Base-by-base conservation (phyloP, 2,329 filamentous ascomycete species). In the Sclerotinia trifoliorum region DNA sequence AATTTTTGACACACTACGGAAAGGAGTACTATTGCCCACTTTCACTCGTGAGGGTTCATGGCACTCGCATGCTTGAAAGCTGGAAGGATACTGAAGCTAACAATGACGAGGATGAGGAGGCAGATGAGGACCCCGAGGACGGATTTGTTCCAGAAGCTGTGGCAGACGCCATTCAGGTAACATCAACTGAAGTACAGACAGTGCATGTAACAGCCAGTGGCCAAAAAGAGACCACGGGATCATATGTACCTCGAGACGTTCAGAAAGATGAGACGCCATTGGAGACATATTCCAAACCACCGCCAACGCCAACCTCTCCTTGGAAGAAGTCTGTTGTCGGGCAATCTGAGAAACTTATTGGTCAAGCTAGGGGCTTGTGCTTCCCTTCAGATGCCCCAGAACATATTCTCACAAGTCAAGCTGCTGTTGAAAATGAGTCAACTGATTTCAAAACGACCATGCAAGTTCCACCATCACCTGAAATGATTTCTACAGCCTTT, bases 11-110 rank as follows among this genome's bases (percentile, higher is more conserved):
- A 5, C 94, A 99, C 78, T 99, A 94, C 78, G 95, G 95, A 11
- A 96, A 94, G 74, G 95, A 99, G 78, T 99, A 92, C 78, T 99
- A 97, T 78, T 99, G 95, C 76, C 95, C 95, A 0, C 82, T 99
- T 21, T 97, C 94, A 70, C 80, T 99, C 24, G 83, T 99, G 65
- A 88, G 95, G 66, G 91, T 99, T 6, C 95, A 99, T 79, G 95
- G 95, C 8, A 97, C 88, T 26, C 90, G 94, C 0, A 95, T 97
- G 82, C 91, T 99, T 88, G 98, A 74, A 93, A 99, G 77, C 94
- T 94, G 75, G 68, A 93, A 94, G 77, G 91, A 96, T 67, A 89
- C 91, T 68, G 92, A 96, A 72, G 82, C 84, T 21, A 86, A 86
- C 67, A 86, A 89, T n/a, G 87, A 90, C 21, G 86, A 86, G 44